Evolutionary conservation across 768 basidiomycete genomes (phyloP), one percentile per base, ranked within the genome.

Genomic region (Termitomyces sp.): DNA sequence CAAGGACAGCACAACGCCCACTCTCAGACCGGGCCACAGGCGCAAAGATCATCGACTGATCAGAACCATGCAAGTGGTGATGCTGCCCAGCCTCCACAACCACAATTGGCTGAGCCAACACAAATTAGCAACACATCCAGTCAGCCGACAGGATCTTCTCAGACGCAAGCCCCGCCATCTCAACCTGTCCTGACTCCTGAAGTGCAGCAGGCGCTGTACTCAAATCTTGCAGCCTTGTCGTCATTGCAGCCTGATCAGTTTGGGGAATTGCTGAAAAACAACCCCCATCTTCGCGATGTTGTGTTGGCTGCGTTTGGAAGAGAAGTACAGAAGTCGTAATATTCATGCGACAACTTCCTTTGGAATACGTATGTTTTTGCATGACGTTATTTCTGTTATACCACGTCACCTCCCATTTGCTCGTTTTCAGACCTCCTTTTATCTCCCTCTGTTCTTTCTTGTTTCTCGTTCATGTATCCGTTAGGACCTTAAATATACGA

Each of bases 241-340:
- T 64, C 67, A 33, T 57, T 76, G 36, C 67, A 74, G 43, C 70
- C 72, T 33, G 59, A 67, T n/a, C 74, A 76, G 58, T 68, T 78
- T 9, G 67, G 70, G 18, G 72, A 75, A 26, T 62, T 76, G 28
- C 64, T 78, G 48, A 66, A 70, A 20, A 68, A 67, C 22, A 76
- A 78, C 56, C 70, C 77, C 2, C 70, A 76, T 41, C 61, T 78
- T 49, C 67, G 73, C 36, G 70, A 74, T 32, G 68, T 74, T 26
- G 67, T 75, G 9, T 59, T 70, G 62, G 70, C 75, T 52, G 72
- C 74, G 24, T 63, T 74, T 49, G 58, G 62, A 52, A 60, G 62
- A 26, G 65, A 65, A 47, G 61, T 63, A 54, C 66, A 66, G 60
- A 65, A 62, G 45, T 40, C 57, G 13, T 60, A 30, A n/a, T 43